Base-by-base conservation (phyloP, 2,329 filamentous ascomycete genomes). In the Penicillium brevicompactum region DNA sequence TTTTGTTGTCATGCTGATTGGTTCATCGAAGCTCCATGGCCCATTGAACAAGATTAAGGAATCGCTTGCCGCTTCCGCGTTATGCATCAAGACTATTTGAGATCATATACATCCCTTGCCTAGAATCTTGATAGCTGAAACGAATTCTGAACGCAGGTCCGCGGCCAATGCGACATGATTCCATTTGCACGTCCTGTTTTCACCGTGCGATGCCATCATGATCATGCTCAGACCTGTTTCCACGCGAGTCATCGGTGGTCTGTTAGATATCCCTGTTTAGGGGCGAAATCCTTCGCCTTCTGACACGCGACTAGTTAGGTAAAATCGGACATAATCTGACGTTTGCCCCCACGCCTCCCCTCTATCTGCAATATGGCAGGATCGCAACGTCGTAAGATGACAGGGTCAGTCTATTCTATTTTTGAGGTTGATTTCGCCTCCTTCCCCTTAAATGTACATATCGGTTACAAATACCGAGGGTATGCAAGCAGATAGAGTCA, bases 101-200 rank as follows among this genome's bases (percentile, higher is more conserved):
- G 46, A 21, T 50, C 44, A 41, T 46, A 37, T 22, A 40, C 14
- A 45, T 42, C 58, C 63, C 62, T 65, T 63, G 46, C 62, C 53
- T 65, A 9, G 18, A 34, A 44, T 40, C 43, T 43, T 42, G 46
- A 59, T 31, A 56, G 54, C 62, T 66, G 63, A 66, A 66, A 62
- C 59, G 41, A 45, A 49, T 22, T 9, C 31, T 14, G 16, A 40
- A 37, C 41, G 37, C 22, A 53, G 43, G 42, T 49, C 37, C 46
- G 22, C 31, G 22, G 13, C 55, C 56, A 58, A 60, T 58, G 3
- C 27, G 31, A 13, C 22, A 16, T 41, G 18, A 18, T 18, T 18
- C 18, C 14, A 41, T 41, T 10, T 16, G 38, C 38, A 41, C 13
- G 24, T 27, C 24, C 14, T 11, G 37, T 40, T 9, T n/a, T 34